These are phyloP conservation scores for Ophiocordyceps australis DNA, from an alignment of 2,329 filamentous ascomycete species.

Conservation along the genomic window DNA sequence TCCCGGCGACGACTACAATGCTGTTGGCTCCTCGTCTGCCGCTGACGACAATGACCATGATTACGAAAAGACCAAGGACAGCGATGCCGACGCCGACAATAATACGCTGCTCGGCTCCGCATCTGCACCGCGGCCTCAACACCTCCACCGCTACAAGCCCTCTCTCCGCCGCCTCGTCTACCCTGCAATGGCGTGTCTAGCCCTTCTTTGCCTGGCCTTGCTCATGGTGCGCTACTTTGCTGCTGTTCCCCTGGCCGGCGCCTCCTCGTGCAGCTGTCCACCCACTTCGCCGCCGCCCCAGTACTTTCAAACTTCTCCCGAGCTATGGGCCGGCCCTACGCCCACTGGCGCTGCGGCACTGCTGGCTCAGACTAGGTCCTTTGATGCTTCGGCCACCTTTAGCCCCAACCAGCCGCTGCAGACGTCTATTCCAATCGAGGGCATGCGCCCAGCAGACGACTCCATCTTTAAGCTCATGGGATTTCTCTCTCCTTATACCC, in stretches of 20 bases:
- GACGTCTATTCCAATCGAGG: conserved; percentile 49
- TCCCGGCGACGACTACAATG: too few species aligned
- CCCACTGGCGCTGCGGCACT: conserved; percentile 54
- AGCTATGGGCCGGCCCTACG: conserved; percentile 46
- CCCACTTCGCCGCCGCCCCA: conserved; percentile 36
- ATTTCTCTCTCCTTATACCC: conserved; percentile 47
- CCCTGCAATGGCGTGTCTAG: too few species aligned
- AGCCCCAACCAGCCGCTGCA: conserved; percentile 53
- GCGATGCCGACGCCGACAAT: too few species aligned
- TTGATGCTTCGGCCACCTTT: conserved; percentile 45
- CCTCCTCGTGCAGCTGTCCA: conserved; percentile 12
- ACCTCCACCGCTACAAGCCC: too few species aligned
- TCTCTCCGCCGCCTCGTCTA: too few species aligned
- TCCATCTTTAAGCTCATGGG: conserved; percentile 59
- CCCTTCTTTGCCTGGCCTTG: conserved; percentile 15
- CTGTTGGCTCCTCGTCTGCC: too few species aligned
- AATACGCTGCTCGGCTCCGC: too few species aligned
- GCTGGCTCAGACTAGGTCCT: conserved; percentile 50
- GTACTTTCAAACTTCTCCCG: conserved; percentile 43
- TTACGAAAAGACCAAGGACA: too few species aligned
- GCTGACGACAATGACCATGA: too few species aligned
- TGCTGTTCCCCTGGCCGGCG: conserved; percentile 8
- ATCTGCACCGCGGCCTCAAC: too few species aligned
- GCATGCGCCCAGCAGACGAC: conserved; percentile 32
- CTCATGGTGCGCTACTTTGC: conserved; percentile 21